A percentile compares a stretch with the other conserved stretches of the same genome.
Evolutionary conservation across 2,329 filamentous ascomycete genomes (phyloP).

Genomic region (Cytospora mali): DNA sequence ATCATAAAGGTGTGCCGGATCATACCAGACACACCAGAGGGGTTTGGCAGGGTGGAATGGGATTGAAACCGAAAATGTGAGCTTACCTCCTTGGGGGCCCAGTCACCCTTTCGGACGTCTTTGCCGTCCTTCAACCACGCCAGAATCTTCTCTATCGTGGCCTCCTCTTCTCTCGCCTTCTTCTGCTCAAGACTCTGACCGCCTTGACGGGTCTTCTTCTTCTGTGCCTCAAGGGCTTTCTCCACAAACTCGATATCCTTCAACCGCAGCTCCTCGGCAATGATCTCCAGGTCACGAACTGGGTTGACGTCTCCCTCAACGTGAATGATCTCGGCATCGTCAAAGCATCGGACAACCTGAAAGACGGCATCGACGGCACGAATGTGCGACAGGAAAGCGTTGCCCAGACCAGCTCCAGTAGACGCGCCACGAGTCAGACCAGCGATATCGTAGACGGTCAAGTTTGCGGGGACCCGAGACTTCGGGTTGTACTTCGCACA

Average conservation of each 20-base stretch:
- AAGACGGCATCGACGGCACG: slow-evolving; percentile 98
- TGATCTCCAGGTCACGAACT: slow-evolving; percentile 90
- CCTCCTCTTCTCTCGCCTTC: slow-evolving; percentile 93
- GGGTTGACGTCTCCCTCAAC: slow-evolving; percentile 99
- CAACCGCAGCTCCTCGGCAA: slow-evolving; percentile 91
- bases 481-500: slow-evolving; percentile 97
- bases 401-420: slow-evolving; percentile 95
- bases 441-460: slow-evolving; percentile 98
- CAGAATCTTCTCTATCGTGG: slow-evolving; percentile 88
- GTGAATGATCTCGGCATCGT: slow-evolving; percentile 99
- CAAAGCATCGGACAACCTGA: slow-evolving; percentile 95
- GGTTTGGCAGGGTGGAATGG: slow-evolving; percentile 29
- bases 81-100: slow-evolving; percentile 93
- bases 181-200: slow-evolving; percentile 97
- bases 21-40: slow-evolving; percentile 23
- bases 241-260: slow-evolving; percentile 99
- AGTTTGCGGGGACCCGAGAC: slow-evolving; percentile 92
- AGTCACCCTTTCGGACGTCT: slow-evolving; percentile 88
- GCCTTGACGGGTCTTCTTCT: slow-evolving; percentile 93
- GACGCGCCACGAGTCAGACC: slow-evolving; percentile 95
- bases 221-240: slow-evolving; percentile 87
- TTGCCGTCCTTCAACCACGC: slow-evolving; percentile 84
- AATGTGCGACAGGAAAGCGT: slow-evolving; percentile 97
- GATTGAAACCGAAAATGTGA: slow-evolving; percentile 31
- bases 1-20: slow-evolving; percentile 65